Evolutionary conservation across 345 rosid species (phyloP).

Genomic region (Eucalyptus fibrosa): DNA sequence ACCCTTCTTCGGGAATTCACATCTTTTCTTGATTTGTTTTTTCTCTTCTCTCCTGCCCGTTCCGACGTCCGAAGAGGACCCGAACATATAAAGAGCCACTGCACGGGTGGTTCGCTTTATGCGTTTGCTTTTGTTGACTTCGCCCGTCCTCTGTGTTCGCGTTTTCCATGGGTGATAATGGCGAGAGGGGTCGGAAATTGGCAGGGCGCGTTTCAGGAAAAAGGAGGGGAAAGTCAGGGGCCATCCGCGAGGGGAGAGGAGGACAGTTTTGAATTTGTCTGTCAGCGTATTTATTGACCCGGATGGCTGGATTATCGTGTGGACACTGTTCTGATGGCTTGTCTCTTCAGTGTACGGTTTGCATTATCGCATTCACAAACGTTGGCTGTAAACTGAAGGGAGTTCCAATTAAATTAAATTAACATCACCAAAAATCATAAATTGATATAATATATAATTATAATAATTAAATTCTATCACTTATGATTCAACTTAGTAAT

Average conservation of each 20-base stretch:
- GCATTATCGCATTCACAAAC: neutral
- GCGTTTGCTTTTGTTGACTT: neutral
- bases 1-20: neutral
- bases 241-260: neutral
- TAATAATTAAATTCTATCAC: no score
- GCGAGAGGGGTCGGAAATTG: neutral
- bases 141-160: neutral
- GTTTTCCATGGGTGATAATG: neutral
- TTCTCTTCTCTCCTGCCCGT: neutral
- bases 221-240: neutral
- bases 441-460: no score
- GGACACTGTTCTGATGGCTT: neutral
- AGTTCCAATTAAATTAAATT: no score
- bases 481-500: no score
- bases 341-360: neutral
- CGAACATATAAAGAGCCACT: neutral
- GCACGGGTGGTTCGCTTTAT: neutral
- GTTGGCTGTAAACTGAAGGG: neutral
- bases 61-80: neutral
- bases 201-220: neutral
- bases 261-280: neutral
- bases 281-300: neutral
- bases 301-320: neutral
- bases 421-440: no score
- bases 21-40: neutral